Evolutionary conservation across 192 early-diverging fungal species (phyloP).

Genomic region (Coemansia sp.): DNA sequence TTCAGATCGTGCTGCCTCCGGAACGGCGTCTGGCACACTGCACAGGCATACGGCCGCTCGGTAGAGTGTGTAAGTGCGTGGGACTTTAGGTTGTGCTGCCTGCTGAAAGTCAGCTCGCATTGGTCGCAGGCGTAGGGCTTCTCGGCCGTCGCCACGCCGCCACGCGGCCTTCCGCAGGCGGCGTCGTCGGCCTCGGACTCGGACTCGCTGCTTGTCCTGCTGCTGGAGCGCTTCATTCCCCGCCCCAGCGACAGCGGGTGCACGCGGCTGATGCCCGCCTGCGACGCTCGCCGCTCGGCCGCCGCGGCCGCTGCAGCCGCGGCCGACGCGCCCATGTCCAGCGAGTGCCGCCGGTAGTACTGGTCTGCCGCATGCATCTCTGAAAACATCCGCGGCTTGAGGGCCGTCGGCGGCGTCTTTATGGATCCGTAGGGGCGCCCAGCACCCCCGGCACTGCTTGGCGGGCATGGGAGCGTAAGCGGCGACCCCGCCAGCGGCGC

Average conservation of each 20-base stretch:
- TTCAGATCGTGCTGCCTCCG: constrained; percentile 89
- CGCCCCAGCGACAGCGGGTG: too few relatives aligned
- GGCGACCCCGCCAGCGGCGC: constrained; percentile 12
- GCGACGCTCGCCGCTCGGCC: too few relatives aligned
- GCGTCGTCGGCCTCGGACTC: background rate
- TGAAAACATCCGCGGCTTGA: too few relatives aligned
- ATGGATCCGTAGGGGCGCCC: too few relatives aligned
- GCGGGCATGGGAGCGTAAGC: too few relatives aligned
- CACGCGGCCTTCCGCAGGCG: background rate
- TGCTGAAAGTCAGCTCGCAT: constrained; percentile 66
- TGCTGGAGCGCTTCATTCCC: too few relatives aligned
- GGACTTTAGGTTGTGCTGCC: constrained; percentile 71
- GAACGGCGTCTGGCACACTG: constrained; percentile 70
- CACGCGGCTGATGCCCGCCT: too few relatives aligned
- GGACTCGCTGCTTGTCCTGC: background rate
- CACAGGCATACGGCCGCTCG: constrained; percentile 65
- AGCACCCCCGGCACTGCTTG: too few relatives aligned
- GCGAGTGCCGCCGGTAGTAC: constrained; percentile 40
- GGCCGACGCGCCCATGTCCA: constrained; percentile 28
- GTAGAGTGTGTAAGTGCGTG: constrained; percentile 69
- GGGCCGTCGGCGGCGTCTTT: too few relatives aligned
- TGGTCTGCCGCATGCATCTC: too few relatives aligned
- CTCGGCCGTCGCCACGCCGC: constrained; percentile 31
- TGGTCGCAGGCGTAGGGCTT: constrained; percentile 52
- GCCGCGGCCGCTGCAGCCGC: constrained; percentile 2